Evolutionary conservation across 2,329 filamentous ascomycete genomes (phyloP).

Genomic region (Trichoderma semiorbis): DNA sequence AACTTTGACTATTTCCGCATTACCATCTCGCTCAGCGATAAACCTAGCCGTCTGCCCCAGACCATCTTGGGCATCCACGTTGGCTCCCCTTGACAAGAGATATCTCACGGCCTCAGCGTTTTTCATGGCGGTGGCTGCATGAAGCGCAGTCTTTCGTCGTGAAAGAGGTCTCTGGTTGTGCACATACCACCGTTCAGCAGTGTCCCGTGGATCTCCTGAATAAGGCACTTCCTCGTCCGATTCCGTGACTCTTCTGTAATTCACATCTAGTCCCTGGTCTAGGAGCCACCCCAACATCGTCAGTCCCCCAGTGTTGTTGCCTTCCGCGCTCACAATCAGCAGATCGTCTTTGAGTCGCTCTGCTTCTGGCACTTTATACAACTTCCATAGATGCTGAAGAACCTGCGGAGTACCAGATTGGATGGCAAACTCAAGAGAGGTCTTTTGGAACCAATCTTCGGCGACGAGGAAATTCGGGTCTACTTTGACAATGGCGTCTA

Average conservation of each 20-base stretch:
- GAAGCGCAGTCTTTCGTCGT: background rate
- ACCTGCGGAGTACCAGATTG: background rate
- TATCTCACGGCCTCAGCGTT: background rate
- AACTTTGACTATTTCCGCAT: background rate
- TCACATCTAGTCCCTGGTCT: background rate
- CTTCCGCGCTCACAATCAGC: background rate
- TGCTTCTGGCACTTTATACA: background rate
- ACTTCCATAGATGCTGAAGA: background rate
- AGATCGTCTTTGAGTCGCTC: background rate
- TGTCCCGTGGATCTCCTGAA: background rate
- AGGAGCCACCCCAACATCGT: background rate
- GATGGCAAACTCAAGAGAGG: background rate
- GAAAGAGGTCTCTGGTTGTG: background rate
- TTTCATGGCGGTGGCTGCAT: background rate
- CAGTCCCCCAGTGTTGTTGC: background rate
- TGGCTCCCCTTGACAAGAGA: background rate
- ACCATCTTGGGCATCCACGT: background rate
- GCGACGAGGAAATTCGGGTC: background rate
- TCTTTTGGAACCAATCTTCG: background rate
- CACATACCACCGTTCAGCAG: background rate
- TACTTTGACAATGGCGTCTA: background rate
- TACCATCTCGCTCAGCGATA: background rate
- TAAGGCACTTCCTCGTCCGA: background rate
- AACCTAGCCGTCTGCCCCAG: background rate
- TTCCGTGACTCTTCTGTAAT: background rate